These are phyloP conservation scores for Termitomyces sp. DNA, from an alignment of 768 basidiomycete species.

Conservation along the genomic window DNA sequence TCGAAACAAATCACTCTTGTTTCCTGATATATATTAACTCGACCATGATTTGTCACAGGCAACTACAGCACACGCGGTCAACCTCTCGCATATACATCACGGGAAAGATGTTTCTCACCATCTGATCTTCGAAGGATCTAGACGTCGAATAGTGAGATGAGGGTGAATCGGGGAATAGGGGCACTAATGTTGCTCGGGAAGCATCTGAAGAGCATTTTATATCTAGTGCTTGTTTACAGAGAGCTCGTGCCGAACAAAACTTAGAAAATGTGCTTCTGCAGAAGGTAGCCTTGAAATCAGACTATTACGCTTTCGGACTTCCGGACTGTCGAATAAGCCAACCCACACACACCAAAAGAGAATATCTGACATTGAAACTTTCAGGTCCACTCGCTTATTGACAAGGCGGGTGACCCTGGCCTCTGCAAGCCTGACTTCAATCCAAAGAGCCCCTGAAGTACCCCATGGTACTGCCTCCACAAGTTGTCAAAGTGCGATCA, in stretches of 20 bases:
- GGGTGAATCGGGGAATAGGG: no score
- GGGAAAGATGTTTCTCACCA: conserved; percentile 2
- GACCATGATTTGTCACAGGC: background rate
- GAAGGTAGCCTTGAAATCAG: no score
- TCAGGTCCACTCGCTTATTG: no score
- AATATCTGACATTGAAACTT: no score
- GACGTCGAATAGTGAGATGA: background rate
- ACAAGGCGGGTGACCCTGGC: background rate
- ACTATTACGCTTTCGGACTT: no score
- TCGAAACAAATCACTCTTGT: no score
- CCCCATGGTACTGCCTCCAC: background rate
- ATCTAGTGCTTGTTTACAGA: no score
- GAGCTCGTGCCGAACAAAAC: no score
- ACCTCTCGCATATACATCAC: background rate
- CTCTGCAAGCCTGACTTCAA: background rate
- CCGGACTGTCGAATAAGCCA: no score
- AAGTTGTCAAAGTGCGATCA: background rate
- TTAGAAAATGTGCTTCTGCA: no score
- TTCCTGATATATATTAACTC: background rate
- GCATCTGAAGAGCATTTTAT: background rate
- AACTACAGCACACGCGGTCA: background rate
- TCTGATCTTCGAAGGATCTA: background rate
- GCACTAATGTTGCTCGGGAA: background rate
- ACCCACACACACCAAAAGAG: no score
- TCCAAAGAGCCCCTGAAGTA: background rate